These are phyloP conservation scores for Eutrema heterophyllum DNA, from an alignment of 345 rosid species.

Conservation along the genomic window DNA sequence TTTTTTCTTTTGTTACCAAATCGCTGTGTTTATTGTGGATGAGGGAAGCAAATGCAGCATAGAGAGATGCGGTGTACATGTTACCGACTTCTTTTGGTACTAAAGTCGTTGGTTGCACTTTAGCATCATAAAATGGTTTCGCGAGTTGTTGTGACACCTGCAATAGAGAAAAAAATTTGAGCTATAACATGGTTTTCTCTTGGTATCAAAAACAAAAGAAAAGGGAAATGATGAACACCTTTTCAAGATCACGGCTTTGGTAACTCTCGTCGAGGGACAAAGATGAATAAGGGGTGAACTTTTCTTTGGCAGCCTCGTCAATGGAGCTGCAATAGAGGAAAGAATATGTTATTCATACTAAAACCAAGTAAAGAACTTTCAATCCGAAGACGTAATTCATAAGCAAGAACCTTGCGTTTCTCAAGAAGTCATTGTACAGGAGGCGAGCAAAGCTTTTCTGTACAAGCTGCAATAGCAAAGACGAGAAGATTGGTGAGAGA, in stretches of 20 bases:
- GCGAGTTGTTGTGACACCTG: conserved; percentile 91
- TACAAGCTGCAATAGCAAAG: conserved; percentile 70
- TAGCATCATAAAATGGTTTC: conserved; percentile 77
- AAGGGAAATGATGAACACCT: conserved; percentile 41
- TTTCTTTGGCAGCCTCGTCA: conserved; percentile 73
- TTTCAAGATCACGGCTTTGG: conserved; percentile 96
- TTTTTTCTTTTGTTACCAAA: conserved; percentile 47
- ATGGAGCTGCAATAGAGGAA: conserved; percentile 48
- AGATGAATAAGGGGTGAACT: conserved; percentile 71
- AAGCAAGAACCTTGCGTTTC: conserved; percentile 65
- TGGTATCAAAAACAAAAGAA: not conserved
- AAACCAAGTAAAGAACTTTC: not conserved
- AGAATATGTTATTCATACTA: not conserved
- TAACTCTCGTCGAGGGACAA: conserved; percentile 84
- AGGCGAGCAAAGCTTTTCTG: conserved; percentile 98
- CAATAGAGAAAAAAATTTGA: not conserved
- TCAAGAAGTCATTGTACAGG: conserved; percentile 70
- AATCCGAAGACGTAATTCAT: not conserved
- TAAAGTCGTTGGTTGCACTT: conserved; percentile 86
- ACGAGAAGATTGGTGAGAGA: conserved; percentile 14
- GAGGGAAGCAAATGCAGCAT: conserved; percentile 93
- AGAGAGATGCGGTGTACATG: conserved; percentile 98
- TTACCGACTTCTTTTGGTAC: conserved; percentile 98
- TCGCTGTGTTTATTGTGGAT: conserved; percentile 66
- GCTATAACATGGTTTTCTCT: not conserved